Base-by-base conservation (phyloP, 164 flowering plant genomes). In the Taxillus chinensis region DNA sequence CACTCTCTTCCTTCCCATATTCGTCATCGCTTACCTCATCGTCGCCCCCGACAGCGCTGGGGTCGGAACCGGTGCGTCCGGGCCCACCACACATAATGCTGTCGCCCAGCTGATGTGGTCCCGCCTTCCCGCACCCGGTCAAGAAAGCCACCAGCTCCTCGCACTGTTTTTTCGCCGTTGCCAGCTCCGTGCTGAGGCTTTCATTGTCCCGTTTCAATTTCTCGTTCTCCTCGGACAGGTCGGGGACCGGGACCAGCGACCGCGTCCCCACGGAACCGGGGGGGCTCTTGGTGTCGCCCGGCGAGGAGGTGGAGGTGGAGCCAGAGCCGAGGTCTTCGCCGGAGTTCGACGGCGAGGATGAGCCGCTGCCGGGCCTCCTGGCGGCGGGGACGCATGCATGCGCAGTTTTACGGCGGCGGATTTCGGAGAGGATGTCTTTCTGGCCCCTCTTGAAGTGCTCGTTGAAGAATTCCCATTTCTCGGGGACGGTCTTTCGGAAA, bases 381-480 rank as follows among this genome's bases (percentile, higher is more conserved):
- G 45, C 3, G 55, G 53, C 43, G 62, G 70, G 43, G 1, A 70
- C 56, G 3, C 66, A 3, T 3, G 66, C 37, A 0, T 74, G 10
- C 4, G 51, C 64, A 12, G 80, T 43, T 57, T 84, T 86, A 17
- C 92, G 80, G 65, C 92, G 92, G n/a, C 82, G 86, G 65, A 86
- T 83, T 13, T 74, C 72, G 45, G 70, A 41, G 52, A 86, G 82
- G 55, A 84, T 82, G 46, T 80, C 81, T 16, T 60, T 73, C 15
- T 80, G 76, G 5, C 86, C 90, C 67, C 75, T 62, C 57, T 61
- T 67, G 77, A 86, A 86, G 54, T 73, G 53, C 16, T 86, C 89
- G 68, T 84, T 84, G 12, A 79, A 73, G 61, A 86, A 86, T 59
- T 86, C 92, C 92, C 92, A 86, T 71, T 78, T 81, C 66, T 83